Conservation (phyloP, 345 rosid species). For the Rhodamnia rubescens region DNA sequence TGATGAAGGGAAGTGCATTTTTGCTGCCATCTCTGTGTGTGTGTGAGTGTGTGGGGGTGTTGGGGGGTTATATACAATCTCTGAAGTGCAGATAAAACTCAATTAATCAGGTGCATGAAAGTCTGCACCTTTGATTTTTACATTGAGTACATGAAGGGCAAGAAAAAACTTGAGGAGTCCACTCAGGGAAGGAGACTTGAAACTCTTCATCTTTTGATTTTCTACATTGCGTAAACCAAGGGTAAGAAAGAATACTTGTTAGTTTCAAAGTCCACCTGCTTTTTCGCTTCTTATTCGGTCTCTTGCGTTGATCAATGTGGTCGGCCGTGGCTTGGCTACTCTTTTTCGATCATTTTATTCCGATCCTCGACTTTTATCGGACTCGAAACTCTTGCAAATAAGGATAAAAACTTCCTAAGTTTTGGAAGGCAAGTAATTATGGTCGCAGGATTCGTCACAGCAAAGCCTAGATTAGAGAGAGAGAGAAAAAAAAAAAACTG, state of each 20-base stretch:
- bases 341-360: neutral
- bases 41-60: neutral
- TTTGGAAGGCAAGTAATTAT: neutral
- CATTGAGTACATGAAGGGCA: neutral
- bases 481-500: neutral
- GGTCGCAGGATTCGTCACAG: neutral
- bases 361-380: neutral
- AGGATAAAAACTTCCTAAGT: neutral
- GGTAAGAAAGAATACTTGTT: neutral
- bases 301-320: neutral
- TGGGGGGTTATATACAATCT: neutral
- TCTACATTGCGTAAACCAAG: neutral
- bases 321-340: neutral
- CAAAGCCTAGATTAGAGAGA: too few species aligned
- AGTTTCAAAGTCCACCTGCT: neutral
- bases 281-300: neutral
- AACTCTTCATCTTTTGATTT: neutral
- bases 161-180: neutral
- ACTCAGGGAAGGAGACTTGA: neutral
- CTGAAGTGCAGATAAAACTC: neutral
- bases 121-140: neutral
- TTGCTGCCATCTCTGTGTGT: neutral
- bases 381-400: neutral
- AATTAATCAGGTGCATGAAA: neutral
- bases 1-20: too few species aligned